A percentile compares a stretch with the other conserved stretches of the same genome.
Conservation (phyloP, 1,139 yeast genomes). For the Yamadazyma sp. region DNA sequence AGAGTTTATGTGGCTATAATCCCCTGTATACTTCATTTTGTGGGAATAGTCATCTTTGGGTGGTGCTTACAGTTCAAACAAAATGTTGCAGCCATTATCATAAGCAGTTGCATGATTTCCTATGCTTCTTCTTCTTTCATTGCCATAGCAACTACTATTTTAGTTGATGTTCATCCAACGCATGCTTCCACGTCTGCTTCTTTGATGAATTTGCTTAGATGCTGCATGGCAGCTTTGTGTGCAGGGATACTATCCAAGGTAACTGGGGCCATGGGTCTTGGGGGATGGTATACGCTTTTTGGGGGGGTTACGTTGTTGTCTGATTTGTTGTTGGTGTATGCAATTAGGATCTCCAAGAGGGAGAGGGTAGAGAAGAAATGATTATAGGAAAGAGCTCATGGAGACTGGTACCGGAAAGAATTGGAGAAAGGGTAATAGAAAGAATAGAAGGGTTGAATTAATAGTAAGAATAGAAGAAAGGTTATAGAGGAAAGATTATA, state of each 20-base stretch:
- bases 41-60: constrained; percentile 38
- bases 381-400: too few relatives aligned
- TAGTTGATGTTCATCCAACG: constrained; percentile 38
- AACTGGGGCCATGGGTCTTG: constrained; percentile 28
- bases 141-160: constrained; percentile 31
- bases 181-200: constrained; percentile 38
- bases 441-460: neutral
- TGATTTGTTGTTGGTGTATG: constrained; percentile 20
- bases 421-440: neutral
- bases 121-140: constrained; percentile 28
- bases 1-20: constrained; percentile 28
- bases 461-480: neutral
- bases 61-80: constrained; percentile 36
- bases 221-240: constrained; percentile 35
- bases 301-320: constrained; percentile 27
- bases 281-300: constrained; percentile 39
- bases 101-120: constrained; percentile 31
- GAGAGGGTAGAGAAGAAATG: neutral
- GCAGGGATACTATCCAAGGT: constrained; percentile 34
- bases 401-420: too few relatives aligned
- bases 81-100: constrained; percentile 29
- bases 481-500: too few relatives aligned
- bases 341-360: constrained; percentile 10
- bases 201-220: constrained; percentile 36
- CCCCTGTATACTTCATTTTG: constrained; percentile 23